Percentiles rank a stretch among this genome's conserved stretches.
Conservation (phyloP, 192 early-diverging fungal genomes). For the Umbelopsis sp. region DNA sequence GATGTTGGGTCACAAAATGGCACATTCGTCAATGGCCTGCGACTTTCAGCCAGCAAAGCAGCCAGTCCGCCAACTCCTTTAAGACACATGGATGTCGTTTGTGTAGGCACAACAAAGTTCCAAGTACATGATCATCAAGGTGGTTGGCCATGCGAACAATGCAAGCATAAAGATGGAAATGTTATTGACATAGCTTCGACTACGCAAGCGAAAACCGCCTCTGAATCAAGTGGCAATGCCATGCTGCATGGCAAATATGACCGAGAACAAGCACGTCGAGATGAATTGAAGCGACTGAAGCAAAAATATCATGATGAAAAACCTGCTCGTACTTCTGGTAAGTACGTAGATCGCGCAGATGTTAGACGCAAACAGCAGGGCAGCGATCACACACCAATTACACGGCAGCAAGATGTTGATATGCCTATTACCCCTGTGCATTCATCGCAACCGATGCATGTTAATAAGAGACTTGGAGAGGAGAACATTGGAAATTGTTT, state of each 20-base stretch:
- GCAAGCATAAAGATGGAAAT: slow-evolving; percentile 54
- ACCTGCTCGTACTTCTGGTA: neutral
- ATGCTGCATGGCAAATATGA: slow-evolving; percentile 20
- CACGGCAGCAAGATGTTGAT: neutral
- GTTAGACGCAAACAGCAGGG: slow-evolving; percentile 17
- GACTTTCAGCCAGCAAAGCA: slow-evolving; percentile 65
- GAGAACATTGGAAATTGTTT: slow-evolving; percentile 65
- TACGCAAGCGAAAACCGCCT: slow-evolving; percentile 1
- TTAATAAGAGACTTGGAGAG: slow-evolving; percentile 48
- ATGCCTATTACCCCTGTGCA: neutral
- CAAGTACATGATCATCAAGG: slow-evolving; percentile 57
- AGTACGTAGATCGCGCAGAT: slow-evolving; percentile 31
- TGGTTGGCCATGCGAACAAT: slow-evolving; percentile 60
- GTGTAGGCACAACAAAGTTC: slow-evolving; percentile 61
- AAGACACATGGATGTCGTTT: slow-evolving; percentile 57
- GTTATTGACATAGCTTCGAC: slow-evolving; percentile 47
- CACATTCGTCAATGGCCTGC: slow-evolving; percentile 67
- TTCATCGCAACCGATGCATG: neutral
- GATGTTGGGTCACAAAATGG: slow-evolving; percentile 79
- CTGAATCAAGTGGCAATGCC: neutral
- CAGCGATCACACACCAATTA: neutral
- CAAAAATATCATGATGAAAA: slow-evolving; percentile 18
- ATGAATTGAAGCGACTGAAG: slow-evolving; percentile 37
- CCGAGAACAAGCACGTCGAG: slow-evolving; percentile 32
- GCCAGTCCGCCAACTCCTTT: slow-evolving; percentile 62